Evolutionary conservation across 805 yeast genomes (phyloP).

Genomic region (Yamadazyma tumulicola): DNA sequence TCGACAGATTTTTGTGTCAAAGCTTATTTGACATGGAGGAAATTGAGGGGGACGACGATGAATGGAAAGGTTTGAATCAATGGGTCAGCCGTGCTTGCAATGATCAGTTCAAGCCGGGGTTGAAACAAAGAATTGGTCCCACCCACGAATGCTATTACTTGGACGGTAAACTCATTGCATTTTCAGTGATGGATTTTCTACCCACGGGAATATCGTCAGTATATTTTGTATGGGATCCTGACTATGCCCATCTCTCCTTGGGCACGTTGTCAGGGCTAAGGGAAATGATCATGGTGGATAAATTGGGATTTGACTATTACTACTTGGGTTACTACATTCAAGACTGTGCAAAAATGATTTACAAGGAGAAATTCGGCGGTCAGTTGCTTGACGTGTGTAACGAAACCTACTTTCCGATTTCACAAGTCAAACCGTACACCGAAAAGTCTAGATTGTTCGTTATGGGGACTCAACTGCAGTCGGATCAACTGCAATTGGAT

Average conservation of each 20-base stretch:
- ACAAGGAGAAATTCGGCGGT: constrained; percentile 77
- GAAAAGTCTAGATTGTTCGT: constrained; percentile 30
- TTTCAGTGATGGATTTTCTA: constrained; percentile 73
- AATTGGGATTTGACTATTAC: constrained; percentile 51
- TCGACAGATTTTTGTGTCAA: constrained; percentile 65
- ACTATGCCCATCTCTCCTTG: constrained; percentile 59
- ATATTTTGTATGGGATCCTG: constrained; percentile 87
- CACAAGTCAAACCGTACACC: constrained; percentile 23
- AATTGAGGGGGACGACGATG: constrained; percentile 17
- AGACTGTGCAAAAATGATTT: constrained; percentile 78
- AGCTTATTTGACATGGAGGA: constrained; percentile 50
- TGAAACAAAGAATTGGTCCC: constrained; percentile 44
- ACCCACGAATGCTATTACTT: constrained; percentile 76
- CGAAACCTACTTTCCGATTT: constrained; percentile 40
- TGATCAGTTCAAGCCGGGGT: constrained; percentile 13
- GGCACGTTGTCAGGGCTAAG: constrained; percentile 77
- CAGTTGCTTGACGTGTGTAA: constrained; percentile 58
- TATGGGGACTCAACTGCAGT: constrained; percentile 13
- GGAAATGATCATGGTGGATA: constrained; percentile 56
- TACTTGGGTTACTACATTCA: constrained; percentile 79
- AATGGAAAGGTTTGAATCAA: constrained; percentile 43
- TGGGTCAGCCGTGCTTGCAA: constrained; percentile 21
- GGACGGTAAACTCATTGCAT: constrained; percentile 61
- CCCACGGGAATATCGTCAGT: constrained; percentile 79
- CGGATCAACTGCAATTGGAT: constrained; percentile 1